Evolutionary conservation across 2,329 filamentous ascomycete species (phyloP).

Genomic region (Xylogone sp.): DNA sequence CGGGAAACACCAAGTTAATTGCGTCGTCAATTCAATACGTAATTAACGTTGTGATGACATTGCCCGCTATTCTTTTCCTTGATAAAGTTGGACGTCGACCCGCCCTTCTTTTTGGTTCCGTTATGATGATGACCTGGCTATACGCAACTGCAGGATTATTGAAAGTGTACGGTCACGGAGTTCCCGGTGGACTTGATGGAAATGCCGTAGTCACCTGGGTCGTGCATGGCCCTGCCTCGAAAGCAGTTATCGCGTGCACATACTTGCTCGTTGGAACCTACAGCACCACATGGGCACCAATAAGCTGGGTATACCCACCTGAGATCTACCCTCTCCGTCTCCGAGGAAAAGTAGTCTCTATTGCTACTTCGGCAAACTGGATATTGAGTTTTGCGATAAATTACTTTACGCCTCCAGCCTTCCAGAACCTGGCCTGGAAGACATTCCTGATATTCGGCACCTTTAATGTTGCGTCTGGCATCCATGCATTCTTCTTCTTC

Average conservation of each 20-base stretch:
- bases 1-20: constrained; percentile 27
- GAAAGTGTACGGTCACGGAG: constrained; percentile 48
- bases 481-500: constrained; percentile 62
- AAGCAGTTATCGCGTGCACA: constrained; percentile 63
- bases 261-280: constrained; percentile 68
- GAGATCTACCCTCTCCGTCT: constrained; percentile 64
- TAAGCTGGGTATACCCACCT: constrained; percentile 50
- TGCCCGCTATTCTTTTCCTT: constrained; percentile 5
- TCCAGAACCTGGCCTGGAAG: constrained; percentile 50
- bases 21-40: constrained; percentile 5
- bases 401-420: constrained; percentile 31
- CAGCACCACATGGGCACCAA: constrained; percentile 50
- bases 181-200: constrained; percentile 29
- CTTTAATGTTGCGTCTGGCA: constrained; percentile 62
- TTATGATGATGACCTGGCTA: constrained; percentile 49
- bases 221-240: constrained; percentile 48
- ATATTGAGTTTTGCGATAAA: constrained; percentile 42
- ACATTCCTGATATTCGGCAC: constrained; percentile 70
- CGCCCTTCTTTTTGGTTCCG: background rate
- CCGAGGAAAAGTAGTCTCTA: constrained; percentile 66
- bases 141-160: constrained; percentile 52
- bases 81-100: constrained; percentile 2
- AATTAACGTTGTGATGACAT: constrained; percentile 6
- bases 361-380: constrained; percentile 73
- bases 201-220: constrained; percentile 50